Conservation (phyloP, 345 rosid species). For the Turnera subulata region DNA sequence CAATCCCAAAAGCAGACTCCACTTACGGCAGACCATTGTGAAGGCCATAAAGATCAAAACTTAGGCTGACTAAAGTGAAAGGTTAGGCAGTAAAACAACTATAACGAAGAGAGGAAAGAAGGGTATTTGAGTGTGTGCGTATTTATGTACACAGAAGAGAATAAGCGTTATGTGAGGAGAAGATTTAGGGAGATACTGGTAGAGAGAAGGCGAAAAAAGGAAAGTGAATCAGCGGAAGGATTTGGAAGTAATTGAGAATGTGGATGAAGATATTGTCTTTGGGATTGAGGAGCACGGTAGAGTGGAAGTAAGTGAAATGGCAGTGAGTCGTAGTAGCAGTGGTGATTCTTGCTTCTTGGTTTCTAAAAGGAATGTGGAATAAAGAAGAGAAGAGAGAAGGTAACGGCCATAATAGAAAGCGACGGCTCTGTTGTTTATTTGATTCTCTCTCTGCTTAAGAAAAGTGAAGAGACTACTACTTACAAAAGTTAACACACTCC, state of each 20-base stretch:
- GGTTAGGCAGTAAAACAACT: neutral
- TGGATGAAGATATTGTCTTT: neutral
- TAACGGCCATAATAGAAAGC: too few species aligned
- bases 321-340: neutral
- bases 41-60: neutral
- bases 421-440: too few species aligned
- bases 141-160: neutral
- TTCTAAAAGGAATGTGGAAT: neutral
- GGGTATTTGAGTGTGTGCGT: neutral
- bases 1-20: conserved; percentile 30
- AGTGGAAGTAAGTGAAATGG: neutral
- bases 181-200: neutral
- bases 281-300: neutral
- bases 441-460: too few species aligned
- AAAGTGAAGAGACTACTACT: too few species aligned
- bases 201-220: neutral
- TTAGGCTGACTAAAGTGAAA: neutral
- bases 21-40: conserved; percentile 36
- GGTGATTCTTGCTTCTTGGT: neutral
- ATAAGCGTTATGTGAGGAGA: neutral
- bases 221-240: neutral
- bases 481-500: too few species aligned
- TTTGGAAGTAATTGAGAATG: neutral
- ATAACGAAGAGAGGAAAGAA: neutral
- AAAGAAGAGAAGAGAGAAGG: neutral